phyloP scores from a whole-genome alignment of 306 rosid genomes.

The Dalbergia cultrata region DNA sequence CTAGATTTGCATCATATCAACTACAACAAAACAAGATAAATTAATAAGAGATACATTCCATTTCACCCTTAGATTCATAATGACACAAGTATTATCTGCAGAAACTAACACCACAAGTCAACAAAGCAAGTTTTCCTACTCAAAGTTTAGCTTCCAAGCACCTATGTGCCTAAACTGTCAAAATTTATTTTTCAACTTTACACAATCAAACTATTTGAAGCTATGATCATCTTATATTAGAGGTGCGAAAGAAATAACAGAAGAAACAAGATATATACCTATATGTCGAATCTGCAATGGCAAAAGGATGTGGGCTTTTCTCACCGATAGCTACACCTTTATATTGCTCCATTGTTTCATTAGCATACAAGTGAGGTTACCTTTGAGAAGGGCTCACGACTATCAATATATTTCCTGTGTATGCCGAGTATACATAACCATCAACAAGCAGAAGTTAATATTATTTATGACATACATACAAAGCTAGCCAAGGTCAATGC shows the following conservation, averaged over 20 bases:
- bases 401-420: conserved; percentile 93
- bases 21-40: not conserved
- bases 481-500: not conserved
- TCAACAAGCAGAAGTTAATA: not conserved
- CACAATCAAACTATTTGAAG: not conserved
- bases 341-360: conserved; percentile 77
- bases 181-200: not conserved
- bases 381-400: conserved; percentile 95
- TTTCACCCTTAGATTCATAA: conserved; percentile 93
- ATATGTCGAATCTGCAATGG: conserved; percentile 95
- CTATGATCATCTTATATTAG: not conserved
- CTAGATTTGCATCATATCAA: not conserved
- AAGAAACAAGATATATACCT: conserved; percentile 56
- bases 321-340: conserved; percentile 82
- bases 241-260: conserved; percentile 19
- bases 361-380: conserved; percentile 80
- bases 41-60: conserved; percentile 64
- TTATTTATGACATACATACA: too few species aligned
- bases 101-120: not conserved
- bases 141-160: too few species aligned
- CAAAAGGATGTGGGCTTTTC: conserved; percentile 97
- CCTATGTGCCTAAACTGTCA: not conserved
- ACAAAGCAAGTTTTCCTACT: not conserved
- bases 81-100: conserved; percentile 90
- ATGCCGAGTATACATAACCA: conserved; percentile 70